A percentile compares a stretch with the other conserved stretches of the same genome.
Conservation (phyloP, 257 asterid species). For the Nicotiana sylvestris region DNA sequence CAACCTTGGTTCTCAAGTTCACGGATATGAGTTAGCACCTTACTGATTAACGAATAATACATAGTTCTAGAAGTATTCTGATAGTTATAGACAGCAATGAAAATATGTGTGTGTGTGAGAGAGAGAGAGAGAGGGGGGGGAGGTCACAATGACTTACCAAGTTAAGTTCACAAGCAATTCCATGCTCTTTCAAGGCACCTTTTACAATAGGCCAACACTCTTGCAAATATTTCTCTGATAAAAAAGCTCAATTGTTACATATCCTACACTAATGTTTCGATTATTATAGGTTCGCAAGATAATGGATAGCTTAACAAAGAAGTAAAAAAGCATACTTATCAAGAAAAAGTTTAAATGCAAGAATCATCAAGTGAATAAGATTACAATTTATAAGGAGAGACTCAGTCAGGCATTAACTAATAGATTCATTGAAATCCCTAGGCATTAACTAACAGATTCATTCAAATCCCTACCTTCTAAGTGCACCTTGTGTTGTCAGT, state of each 20-base stretch:
- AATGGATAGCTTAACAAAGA: neutral
- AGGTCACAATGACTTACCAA: constrained; percentile 44
- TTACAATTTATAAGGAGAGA: neutral
- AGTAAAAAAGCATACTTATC: neutral
- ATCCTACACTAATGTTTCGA: neutral
- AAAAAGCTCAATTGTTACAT: neutral
- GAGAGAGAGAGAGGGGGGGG: neutral
- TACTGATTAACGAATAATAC: neutral
- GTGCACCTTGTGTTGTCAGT: neutral
- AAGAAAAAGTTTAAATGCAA: neutral
- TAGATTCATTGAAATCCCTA: neutral
- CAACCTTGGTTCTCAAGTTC: neutral
- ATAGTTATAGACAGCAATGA: neutral
- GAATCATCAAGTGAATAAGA: neutral
- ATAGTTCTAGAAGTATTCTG: neutral
- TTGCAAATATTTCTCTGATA: constrained; percentile 76
- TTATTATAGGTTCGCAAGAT: neutral
- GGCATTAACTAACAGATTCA: too few relatives aligned
- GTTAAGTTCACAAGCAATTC: constrained; percentile 59
- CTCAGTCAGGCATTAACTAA: neutral
- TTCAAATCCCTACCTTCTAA: neutral
- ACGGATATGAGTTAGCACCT: neutral
- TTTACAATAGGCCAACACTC: constrained; percentile 82
- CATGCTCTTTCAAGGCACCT: constrained; percentile 71
- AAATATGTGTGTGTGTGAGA: neutral